Conservation (phyloP, 495 filamentous ascomycete genomes). For the Hypoxylon lenormandii region DNA sequence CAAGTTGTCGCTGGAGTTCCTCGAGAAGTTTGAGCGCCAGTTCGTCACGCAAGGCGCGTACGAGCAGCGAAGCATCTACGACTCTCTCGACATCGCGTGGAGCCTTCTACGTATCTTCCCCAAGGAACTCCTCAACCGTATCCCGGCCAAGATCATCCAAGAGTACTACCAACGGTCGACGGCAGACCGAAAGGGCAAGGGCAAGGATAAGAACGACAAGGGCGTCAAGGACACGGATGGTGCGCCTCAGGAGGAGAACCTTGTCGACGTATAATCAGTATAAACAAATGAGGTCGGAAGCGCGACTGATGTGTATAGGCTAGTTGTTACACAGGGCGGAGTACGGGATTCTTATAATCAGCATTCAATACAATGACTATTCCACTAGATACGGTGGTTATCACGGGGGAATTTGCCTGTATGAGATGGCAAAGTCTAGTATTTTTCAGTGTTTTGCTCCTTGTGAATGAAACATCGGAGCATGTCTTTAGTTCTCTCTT, state of each 20-base stretch:
- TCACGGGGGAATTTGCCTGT: background rate
- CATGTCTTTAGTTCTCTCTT: too few relatives aligned
- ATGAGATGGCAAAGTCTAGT: too few relatives aligned
- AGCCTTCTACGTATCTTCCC: slow-evolving; percentile 94
- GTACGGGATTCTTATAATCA: slow-evolving; percentile 41
- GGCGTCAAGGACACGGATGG: slow-evolving; percentile 67
- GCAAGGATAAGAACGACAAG: slow-evolving; percentile 75
- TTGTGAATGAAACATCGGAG: too few relatives aligned
- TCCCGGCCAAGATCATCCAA: slow-evolving; percentile 90
- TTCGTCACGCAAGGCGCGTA: slow-evolving; percentile 95
- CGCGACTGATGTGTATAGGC: slow-evolving; percentile 47
- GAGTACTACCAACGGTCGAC: slow-evolving; percentile 86
- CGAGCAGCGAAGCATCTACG: slow-evolving; percentile 86
- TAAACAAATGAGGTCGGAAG: slow-evolving; percentile 12
- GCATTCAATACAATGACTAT: slow-evolving; percentile 43
- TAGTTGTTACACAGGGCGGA: slow-evolving; percentile 44
- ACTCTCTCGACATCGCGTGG: slow-evolving; percentile 96
- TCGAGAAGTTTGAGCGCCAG: slow-evolving; percentile 94
- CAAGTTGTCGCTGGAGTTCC: slow-evolving; percentile 96
- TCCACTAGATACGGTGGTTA: slow-evolving; percentile 6
- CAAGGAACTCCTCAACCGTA: slow-evolving; percentile 96
- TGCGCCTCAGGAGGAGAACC: slow-evolving; percentile 68
- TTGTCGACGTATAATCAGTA: slow-evolving; percentile 71
- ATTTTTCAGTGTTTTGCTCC: too few relatives aligned
- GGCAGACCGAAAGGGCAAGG: slow-evolving; percentile 72